Base-by-base conservation (phyloP, 805 yeast species). In the Diddensiella caesifluorescens region DNA sequence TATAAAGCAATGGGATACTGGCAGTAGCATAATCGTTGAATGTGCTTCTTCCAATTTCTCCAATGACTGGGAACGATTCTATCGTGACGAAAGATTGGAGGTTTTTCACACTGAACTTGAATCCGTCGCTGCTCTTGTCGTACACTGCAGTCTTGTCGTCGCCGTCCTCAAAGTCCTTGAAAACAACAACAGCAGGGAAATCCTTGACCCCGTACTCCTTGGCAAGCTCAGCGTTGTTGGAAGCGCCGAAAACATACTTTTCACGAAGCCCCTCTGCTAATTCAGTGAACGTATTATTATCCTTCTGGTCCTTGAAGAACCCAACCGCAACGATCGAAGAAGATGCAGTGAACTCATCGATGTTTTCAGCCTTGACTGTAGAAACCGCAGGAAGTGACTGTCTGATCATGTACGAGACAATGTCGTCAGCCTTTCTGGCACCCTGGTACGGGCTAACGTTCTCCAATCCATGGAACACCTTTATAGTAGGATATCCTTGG, bases 401-500 rank as follows among this genome's bases (percentile, higher is more conserved):
- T 67, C 85, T 82, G 51, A 77, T 59, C 95, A 92, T 82, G 67
- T 75, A 85, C 35, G 74, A 71, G 37, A 78, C 76, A 53, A 92
- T 90, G 39, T 88, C 79, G 35, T 73, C 83, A 21, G 95, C 75
- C 44, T 77, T 73, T 72, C 98, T 83, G 51, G 83, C 84, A 48
- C 97, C 97, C 41, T 73, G 74, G 66, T 90, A 92, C 53, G 81
- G 89, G 22, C 55, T 51, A 19, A 60, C 62, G 42, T 52, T 55
- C 48, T 60, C 65, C 48, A 52, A 53, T 47, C 64, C 67, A 31
- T 63, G 63, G 67, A 83, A 90, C 2, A 83, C 81, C 66, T 79
- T 63, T 19, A 92, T 60, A 0, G 97, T 85, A 5, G 98, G 98
- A 62, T 74, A 92, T 0, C 96, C 95, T 51, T 76, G 70, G 19